A percentile compares a stretch with the other conserved stretches of the same genome.
Conservation (phyloP, 305 asterid species). For the Stenogyne calaminthoides region DNA sequence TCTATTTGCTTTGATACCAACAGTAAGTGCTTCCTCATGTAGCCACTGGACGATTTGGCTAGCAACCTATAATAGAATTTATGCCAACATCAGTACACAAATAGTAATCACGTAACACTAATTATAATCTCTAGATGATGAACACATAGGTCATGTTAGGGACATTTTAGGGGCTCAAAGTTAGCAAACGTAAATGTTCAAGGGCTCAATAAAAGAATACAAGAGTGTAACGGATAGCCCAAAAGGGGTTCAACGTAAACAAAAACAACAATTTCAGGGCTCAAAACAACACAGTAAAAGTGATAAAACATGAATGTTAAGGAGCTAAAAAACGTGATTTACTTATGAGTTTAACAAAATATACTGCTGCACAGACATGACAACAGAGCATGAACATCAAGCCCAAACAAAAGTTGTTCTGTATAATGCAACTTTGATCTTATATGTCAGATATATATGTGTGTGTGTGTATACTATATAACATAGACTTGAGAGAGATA, state of each 20-base stretch:
- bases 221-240: not conserved
- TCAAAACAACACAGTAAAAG: not conserved
- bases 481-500: not conserved
- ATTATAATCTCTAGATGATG: not conserved
- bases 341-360: not conserved
- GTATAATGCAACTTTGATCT: not conserved
- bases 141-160: not conserved
- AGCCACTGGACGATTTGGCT: slow-evolving; percentile 92
- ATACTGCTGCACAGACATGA: not conserved
- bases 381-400: not conserved
- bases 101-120: not conserved
- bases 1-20: slow-evolving; percentile 75
- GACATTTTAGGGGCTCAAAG: not conserved
- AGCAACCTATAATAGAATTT: slow-evolving; percentile 54
- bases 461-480: not conserved
- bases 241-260: not conserved
- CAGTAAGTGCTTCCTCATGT: slow-evolving; percentile 76
- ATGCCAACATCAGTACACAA: not conserved
- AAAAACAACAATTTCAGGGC: not conserved
- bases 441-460: not conserved
- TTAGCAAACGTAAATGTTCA: not conserved
- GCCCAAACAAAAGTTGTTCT: not conserved
- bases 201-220: not conserved
- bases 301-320: not conserved
- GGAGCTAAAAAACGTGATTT: not conserved